A percentile compares a stretch with the other conserved stretches of the same genome.
These are phyloP conservation scores for Boletus insuetus DNA, from an alignment of 768 basidiomycete genomes.

Conservation along the genomic window DNA sequence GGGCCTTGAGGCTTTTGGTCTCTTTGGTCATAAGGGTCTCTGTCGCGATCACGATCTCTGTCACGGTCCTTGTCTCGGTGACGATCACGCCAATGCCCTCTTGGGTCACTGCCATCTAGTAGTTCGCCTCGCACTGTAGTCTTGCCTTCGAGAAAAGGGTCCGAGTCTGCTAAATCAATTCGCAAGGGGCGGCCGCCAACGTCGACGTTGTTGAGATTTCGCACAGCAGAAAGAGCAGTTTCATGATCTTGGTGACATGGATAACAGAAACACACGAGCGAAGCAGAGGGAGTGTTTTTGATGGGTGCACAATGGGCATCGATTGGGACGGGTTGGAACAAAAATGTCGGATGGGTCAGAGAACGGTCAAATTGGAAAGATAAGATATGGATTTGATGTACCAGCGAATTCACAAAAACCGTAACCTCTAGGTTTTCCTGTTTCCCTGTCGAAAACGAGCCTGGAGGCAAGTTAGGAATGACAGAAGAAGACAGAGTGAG, in stretches of 20 bases:
- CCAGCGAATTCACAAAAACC: constrained; percentile 93
- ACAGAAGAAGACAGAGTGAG: not conserved
- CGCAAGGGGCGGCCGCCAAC: constrained; percentile 91
- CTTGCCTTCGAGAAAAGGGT: constrained; percentile 88
- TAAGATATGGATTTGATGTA: constrained; percentile 45
- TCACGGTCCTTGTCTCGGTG: constrained; percentile 51
- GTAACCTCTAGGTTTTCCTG: constrained; percentile 93
- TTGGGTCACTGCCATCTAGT: constrained; percentile 55
- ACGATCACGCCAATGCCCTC: constrained; percentile 42
- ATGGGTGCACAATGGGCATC: constrained; percentile 1
- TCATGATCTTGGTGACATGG: constrained; percentile 70
- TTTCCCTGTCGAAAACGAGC: constrained; percentile 86
- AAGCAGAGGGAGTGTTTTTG: constrained; percentile 1
- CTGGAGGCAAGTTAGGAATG: constrained; percentile 36
- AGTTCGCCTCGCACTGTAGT: constrained; percentile 84
- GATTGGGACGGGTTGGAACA: constrained; percentile 8
- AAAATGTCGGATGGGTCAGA: constrained; percentile 39
- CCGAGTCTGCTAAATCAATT: constrained; percentile 92
- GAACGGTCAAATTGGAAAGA: constrained; percentile 22
- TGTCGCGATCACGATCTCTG: constrained; percentile 51
- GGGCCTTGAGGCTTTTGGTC: constrained; percentile 39
- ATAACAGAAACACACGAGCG: constrained; percentile 16
- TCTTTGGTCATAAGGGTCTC: constrained; percentile 32
- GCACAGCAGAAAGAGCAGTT: constrained; percentile 91
- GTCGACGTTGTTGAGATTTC: constrained; percentile 91